Percentiles rank a stretch among this genome's conserved stretches.
These are phyloP conservation scores for Pezicula neosporulosa DNA, from an alignment of 2,329 filamentous ascomycete genomes.

Conservation along the genomic window DNA sequence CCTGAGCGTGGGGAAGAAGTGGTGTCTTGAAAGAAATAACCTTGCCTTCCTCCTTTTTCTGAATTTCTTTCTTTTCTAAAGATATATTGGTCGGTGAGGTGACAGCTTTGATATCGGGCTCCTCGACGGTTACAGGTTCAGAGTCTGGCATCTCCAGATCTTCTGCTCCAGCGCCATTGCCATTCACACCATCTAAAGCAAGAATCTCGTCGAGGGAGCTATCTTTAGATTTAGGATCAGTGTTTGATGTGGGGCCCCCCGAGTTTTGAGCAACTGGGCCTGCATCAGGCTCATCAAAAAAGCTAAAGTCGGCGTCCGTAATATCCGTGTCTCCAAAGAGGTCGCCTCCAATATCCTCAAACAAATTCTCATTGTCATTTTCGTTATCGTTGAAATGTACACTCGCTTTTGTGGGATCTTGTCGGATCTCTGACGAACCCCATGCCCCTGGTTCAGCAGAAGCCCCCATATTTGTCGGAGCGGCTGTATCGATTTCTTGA, in stretches of 20 bases:
- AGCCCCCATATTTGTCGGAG: slow-evolving; percentile 5
- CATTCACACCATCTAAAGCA: no score
- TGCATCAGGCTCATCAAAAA: slow-evolving; percentile 64
- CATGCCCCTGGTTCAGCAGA: slow-evolving; percentile 24
- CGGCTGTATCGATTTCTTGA: slow-evolving; percentile 32
- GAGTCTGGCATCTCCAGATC: not conserved
- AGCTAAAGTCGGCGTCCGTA: slow-evolving; percentile 82
- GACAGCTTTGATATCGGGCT: not conserved
- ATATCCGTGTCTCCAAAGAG: slow-evolving; percentile 68
- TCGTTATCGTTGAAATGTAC: slow-evolving; percentile 22
- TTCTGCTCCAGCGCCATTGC: not conserved
- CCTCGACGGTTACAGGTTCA: not conserved
- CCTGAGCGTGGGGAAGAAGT: not conserved
- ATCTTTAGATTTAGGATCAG: not conserved
- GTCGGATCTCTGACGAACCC: slow-evolving; percentile 16
- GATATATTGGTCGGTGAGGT: not conserved
- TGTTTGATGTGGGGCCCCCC: slow-evolving; percentile 5
- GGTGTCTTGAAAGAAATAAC: not conserved
- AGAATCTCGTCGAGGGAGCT: no score
- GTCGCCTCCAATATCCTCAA: slow-evolving; percentile 66
- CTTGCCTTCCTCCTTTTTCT: not conserved
- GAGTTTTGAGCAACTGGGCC: slow-evolving; percentile 18
- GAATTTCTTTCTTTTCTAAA: not conserved
- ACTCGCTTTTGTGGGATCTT: slow-evolving; percentile 17
- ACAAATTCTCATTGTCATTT: slow-evolving; percentile 54